Evolutionary conservation across 495 filamentous ascomycete species (phyloP), one percentile per base, ranked within the genome.

Genomic region (Cladorrhinum samala): DNA sequence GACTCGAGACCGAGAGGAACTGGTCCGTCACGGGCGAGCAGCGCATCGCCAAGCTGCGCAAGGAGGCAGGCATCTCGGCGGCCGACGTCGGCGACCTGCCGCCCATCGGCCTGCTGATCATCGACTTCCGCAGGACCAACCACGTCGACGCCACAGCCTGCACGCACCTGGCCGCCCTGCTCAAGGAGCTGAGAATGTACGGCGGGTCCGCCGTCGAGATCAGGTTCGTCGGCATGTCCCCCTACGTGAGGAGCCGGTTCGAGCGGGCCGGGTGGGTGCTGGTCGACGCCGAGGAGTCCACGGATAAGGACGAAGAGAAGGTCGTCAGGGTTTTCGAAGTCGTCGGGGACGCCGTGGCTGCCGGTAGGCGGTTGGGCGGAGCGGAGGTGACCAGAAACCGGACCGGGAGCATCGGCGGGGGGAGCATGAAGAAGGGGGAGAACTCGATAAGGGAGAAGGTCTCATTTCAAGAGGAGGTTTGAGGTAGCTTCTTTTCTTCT

Each of bases 1-100:
- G 42, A 1, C 59, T 56, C 1, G 70, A 68, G 38, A 52, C 62
- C 6, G 66, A 74, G 49, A 62, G 77, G 0, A 68, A 63, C 43
- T 80, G 77, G 77, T 73, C 69, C 25, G 75, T 76, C 8, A 63
- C 68, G 0, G 70, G 69, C 7, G 69, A 67, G 52, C 59, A 58
- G 39, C 51, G 62, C 14, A 16, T 65, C 3, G 43, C 36, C 6
- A 55, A 55, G 49, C 38, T 65, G 16, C 56, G 62, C 14, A 44
- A 50, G 7, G 21, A 20, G 3, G 62, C 54, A 3, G 55, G 57
- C 1, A 61, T 65, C 47, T 40, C 27, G 5, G 5, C 27, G 6
- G 5, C 45, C 3, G 49, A 56, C 9, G 14, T 1, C 14, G 24
- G 30, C 6, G 49, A 60, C 8, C 25, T 62, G 37, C 59, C 59